Evolutionary conservation across 176 grass and related monocot genomes (phyloP).

Genomic region (Eragrostis curvula): DNA sequence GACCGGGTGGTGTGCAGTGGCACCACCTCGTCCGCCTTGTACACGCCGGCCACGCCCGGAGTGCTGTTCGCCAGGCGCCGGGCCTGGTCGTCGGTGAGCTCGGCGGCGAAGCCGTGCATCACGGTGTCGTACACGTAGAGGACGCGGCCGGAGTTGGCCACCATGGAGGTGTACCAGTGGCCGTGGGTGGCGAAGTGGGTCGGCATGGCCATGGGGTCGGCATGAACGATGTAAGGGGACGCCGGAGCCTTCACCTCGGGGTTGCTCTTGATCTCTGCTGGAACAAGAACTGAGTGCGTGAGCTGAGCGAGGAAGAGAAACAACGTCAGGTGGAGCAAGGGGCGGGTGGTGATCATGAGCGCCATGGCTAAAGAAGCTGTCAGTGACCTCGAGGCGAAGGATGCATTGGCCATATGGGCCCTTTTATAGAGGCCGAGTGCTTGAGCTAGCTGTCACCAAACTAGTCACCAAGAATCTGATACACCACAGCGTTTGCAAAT

Average conservation of each 20-base stretch:
- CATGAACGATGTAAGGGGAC: conserved; percentile 17
- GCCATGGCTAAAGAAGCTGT: background rate
- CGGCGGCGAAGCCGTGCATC: no score
- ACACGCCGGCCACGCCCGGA: no score
- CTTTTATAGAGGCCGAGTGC: background rate
- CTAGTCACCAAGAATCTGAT: no score
- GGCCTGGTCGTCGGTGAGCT: no score
- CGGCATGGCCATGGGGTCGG: conserved; percentile 19
- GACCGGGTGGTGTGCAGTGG: no score
- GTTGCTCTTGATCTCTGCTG: background rate
- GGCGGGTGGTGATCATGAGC: background rate
- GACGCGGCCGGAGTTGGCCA: no score
- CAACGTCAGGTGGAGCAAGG: no score
- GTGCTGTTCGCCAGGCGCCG: no score
- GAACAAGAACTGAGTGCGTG: background rate
- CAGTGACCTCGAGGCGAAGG: background rate
- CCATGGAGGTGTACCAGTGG: conserved; percentile 35
- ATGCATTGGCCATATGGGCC: background rate
- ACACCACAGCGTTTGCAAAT: no score
- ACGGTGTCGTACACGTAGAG: no score
- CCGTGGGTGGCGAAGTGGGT: conserved; percentile 17
- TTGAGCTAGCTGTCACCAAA: no score
- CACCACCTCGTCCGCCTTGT: no score
- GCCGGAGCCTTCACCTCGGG: background rate
- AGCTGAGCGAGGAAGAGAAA: background rate